These are phyloP conservation scores for Phytophthora hybrid DNA, from an alignment of 352 stramenopile genomes.

Conservation along the genomic window DNA sequence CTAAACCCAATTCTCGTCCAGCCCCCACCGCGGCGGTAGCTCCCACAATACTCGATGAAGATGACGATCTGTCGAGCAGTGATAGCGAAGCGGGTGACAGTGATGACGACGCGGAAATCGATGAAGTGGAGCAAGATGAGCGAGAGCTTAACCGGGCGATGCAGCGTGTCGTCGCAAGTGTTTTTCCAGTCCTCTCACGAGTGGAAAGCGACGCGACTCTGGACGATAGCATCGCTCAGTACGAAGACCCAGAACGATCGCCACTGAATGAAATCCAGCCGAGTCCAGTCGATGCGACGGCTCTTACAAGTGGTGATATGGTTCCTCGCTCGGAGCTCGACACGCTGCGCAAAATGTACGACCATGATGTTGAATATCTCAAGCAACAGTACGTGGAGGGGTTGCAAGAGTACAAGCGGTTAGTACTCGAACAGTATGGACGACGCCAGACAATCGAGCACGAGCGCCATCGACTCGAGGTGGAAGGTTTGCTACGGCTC, in stretches of 20 bases:
- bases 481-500: constrained; percentile 65
- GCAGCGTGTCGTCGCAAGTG: constrained; percentile 56
- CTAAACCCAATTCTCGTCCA: background rate
- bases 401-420: constrained; percentile 73
- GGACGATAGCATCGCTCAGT: constrained; percentile 57
- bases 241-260: constrained; percentile 50
- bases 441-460: constrained; percentile 62
- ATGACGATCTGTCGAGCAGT: constrained; percentile 63
- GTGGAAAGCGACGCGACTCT: constrained; percentile 52
- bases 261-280: constrained; percentile 34
- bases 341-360: constrained; percentile 44
- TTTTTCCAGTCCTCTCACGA: constrained; percentile 48
- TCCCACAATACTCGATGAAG: constrained; percentile 23
- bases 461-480: constrained; percentile 65
- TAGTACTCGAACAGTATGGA: constrained; percentile 80
- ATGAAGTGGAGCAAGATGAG: constrained; percentile 57
- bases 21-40: background rate
- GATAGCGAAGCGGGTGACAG: constrained; percentile 53
- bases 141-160: constrained; percentile 55
- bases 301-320: background rate
- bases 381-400: constrained; percentile 70
- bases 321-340: constrained; percentile 51
- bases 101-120: constrained; percentile 39
- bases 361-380: constrained; percentile 51
- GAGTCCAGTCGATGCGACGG: background rate